These are phyloP conservation scores for Solanum infundibuliforme DNA, from an alignment of 257 asterid genomes.

Conservation along the genomic window DNA sequence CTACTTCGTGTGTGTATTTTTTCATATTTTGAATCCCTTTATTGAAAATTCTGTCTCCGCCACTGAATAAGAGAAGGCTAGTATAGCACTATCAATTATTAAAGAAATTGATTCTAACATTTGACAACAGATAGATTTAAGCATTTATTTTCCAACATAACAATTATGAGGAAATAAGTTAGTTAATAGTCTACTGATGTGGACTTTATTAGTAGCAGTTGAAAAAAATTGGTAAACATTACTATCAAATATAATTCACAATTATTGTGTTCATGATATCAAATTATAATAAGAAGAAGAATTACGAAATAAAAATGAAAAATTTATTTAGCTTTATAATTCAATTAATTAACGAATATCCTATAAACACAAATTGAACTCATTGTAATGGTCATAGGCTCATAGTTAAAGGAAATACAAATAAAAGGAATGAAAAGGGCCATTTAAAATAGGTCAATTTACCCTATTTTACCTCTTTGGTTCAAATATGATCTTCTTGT, in stretches of 20 bases:
- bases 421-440: background rate
- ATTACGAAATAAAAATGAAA: background rate
- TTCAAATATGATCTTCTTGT: background rate
- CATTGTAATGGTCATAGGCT: background rate
- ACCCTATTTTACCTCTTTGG: background rate
- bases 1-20: too few species aligned
- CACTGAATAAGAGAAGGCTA: background rate
- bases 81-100: background rate
- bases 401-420: background rate
- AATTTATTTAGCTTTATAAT: background rate
- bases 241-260: background rate
- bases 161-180: background rate
- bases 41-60: too few species aligned
- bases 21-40: accelerated
- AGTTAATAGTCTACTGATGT: background rate
- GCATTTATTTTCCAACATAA: background rate
- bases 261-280: background rate
- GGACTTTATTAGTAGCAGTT: background rate
- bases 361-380: background rate
- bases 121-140: background rate
- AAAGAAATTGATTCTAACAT: background rate
- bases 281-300: background rate
- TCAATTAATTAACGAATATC: background rate
- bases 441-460: background rate
- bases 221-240: background rate